A percentile compares a stretch with the other conserved stretches of the same genome.
Evolutionary conservation across 1,139 yeast species (phyloP).

Genomic region (Zygotorulaspora mrakii): DNA sequence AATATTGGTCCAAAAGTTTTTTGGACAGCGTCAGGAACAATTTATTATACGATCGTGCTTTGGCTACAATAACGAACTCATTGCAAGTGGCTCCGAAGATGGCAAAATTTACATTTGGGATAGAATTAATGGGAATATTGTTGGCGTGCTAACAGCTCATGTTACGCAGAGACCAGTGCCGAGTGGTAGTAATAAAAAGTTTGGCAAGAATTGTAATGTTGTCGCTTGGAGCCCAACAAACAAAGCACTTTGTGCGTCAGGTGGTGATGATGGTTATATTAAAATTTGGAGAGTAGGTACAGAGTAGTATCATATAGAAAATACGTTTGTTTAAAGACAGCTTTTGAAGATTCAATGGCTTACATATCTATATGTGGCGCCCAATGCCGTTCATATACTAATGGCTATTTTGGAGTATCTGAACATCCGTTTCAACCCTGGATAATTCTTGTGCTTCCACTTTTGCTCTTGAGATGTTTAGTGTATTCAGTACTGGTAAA

Average conservation of each 20-base stretch:
- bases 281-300: conserved; percentile 58
- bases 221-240: conserved; percentile 67
- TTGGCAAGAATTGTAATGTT: conserved; percentile 34
- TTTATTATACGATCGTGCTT: conserved; percentile 75
- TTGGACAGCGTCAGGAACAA: conserved; percentile 69
- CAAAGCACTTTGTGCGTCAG: conserved; percentile 68
- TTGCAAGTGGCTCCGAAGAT: conserved; percentile 81
- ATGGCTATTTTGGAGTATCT: too few species aligned
- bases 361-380: too few species aligned
- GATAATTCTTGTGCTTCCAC: conserved; percentile 43
- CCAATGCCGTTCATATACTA: too few species aligned
- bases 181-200: conserved; percentile 19
- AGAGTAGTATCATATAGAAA: conserved; percentile 12
- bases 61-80: conserved; percentile 67
- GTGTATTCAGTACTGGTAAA: conserved; percentile 46
- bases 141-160: conserved; percentile 65
- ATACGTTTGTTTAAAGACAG: conserved; percentile 1
- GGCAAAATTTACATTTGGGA: conserved; percentile 82
- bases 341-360: too few species aligned
- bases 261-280: conserved; percentile 74
- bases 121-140: conserved; percentile 63
- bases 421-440: conserved; percentile 10
- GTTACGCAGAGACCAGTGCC: conserved; percentile 19
- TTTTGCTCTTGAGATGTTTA: conserved; percentile 57
- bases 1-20: conserved; percentile 54